Percentiles rank a stretch among this genome's conserved stretches.
phyloP scores from a whole-genome alignment of 176 grass and related monocot genomes.

The Oryza brachyantha region DNA sequence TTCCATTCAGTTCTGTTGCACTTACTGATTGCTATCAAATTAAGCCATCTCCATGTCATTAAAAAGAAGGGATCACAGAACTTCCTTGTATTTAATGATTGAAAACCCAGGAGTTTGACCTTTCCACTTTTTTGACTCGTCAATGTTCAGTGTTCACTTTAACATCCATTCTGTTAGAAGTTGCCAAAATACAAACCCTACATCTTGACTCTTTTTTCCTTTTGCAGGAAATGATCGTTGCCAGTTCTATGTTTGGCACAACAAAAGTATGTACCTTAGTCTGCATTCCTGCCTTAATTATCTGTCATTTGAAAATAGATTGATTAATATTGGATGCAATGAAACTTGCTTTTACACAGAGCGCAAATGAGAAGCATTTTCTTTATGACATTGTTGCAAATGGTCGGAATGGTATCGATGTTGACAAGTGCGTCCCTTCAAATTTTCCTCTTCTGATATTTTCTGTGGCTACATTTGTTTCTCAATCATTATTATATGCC shows the following conservation, averaged over 20 bases:
- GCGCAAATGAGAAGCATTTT: slow-evolving; percentile 77
- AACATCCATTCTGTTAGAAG: neutral
- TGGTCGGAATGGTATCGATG: slow-evolving; percentile 95
- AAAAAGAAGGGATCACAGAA: neutral
- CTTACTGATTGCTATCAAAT: neutral
- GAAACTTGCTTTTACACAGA: slow-evolving; percentile 42
- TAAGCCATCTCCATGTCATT: neutral
- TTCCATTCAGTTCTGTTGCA: slow-evolving; percentile 10
- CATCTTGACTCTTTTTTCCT: neutral
- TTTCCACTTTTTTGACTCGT: too few relatives aligned
- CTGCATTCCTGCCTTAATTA: neutral
- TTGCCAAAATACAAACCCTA: neutral
- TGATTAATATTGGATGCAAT: slow-evolving; percentile 28
- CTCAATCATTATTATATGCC: slow-evolving; percentile 30
- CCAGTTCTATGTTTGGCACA: slow-evolving; percentile 55
- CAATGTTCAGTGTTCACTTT: too few relatives aligned
- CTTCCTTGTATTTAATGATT: too few relatives aligned
- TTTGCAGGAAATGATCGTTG: slow-evolving; percentile 82
- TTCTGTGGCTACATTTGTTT: neutral
- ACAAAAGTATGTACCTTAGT: slow-evolving; percentile 54
- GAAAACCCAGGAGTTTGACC: too few relatives aligned
- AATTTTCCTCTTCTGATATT: slow-evolving; percentile 14
- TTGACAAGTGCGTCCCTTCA: slow-evolving; percentile 74
- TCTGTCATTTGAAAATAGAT: neutral
- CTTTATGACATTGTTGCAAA: slow-evolving; percentile 99